Percentiles rank a stretch among this genome's conserved stretches.
Conservation (phyloP, 495 filamentous ascomycete genomes). For the Neurospora sp. region DNA sequence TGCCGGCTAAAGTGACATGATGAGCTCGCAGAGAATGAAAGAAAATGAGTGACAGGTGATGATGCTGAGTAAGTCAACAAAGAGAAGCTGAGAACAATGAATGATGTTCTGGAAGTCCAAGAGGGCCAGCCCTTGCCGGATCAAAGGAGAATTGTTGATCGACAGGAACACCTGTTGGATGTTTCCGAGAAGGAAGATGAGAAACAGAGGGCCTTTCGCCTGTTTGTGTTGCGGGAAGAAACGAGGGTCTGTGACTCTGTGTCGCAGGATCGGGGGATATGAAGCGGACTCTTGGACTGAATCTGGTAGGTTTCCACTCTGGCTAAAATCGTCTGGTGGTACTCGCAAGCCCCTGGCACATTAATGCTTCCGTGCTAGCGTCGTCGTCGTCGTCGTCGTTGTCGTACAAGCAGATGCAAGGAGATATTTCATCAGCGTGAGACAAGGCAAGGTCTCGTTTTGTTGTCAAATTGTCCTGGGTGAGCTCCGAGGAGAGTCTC, state of each 20-base stretch:
- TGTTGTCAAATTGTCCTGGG: neutral
- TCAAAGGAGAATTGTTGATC: constrained; percentile 13
- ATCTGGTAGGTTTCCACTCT: constrained; percentile 2
- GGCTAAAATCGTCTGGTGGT: constrained; percentile 6
- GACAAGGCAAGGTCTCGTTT: neutral
- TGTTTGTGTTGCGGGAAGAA: neutral
- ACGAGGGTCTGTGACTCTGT: constrained; percentile 9
- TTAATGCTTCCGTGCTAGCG: constrained; percentile 1
- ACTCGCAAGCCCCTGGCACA: constrained; percentile 15
- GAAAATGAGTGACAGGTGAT: constrained; percentile 1
- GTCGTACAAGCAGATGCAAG: neutral
- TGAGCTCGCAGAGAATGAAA: constrained; percentile 1
- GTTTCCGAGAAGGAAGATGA: constrained; percentile 14
- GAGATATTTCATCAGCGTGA: neutral
- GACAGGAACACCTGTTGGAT: constrained; percentile 16
- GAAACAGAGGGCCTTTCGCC: constrained; percentile 5
- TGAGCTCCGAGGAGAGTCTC: neutral
- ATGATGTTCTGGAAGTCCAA: constrained; percentile 8
- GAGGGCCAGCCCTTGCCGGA: constrained; percentile 23
- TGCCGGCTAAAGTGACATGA: constrained; percentile 18
- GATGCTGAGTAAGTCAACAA: neutral
- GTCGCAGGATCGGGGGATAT: constrained; percentile 23
- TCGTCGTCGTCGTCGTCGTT: neutral
- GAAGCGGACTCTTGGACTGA: constrained; percentile 6
- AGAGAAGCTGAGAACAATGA: neutral